phyloP scores from a whole-genome alignment of 306 rosid genomes.

The Cucurbita maxima region DNA sequence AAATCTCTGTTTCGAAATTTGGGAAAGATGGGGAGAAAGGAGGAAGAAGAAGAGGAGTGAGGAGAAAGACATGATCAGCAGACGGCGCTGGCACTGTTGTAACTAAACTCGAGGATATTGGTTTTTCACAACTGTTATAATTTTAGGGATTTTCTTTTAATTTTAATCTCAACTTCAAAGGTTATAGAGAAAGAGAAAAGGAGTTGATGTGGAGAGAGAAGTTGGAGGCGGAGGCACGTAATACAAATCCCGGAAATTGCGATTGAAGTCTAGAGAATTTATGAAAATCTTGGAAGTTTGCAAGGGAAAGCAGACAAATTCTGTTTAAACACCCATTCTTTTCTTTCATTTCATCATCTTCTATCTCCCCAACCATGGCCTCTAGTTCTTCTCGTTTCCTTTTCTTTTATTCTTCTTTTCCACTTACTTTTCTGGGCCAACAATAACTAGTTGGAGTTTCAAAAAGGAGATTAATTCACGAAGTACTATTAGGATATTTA shows the following conservation, averaged over 20 bases:
- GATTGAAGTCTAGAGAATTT: not conserved
- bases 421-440: too few species aligned
- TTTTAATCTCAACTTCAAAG: not conserved
- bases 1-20: too few species aligned
- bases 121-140: too few species aligned
- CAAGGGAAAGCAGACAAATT: not conserved
- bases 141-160: too few species aligned
- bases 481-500: not conserved
- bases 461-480: not conserved
- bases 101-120: too few species aligned
- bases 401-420: too few species aligned
- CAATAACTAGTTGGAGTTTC: not conserved
- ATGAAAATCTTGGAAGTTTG: not conserved
- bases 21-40: too few species aligned
- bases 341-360: too few species aligned
- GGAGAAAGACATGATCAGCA: too few species aligned
- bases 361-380: not conserved
- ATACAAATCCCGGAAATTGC: slow-evolving; percentile 3
- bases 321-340: not conserved
- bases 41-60: too few species aligned
- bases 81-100: too few species aligned
- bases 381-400: not conserved
- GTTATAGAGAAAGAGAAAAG: not conserved
- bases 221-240: not conserved
- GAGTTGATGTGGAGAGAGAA: not conserved